Percentiles rank a stretch among this genome's conserved stretches.
phyloP scores from a whole-genome alignment of 2,329 filamentous ascomycete species.

The Aplosporella prunicola region DNA sequence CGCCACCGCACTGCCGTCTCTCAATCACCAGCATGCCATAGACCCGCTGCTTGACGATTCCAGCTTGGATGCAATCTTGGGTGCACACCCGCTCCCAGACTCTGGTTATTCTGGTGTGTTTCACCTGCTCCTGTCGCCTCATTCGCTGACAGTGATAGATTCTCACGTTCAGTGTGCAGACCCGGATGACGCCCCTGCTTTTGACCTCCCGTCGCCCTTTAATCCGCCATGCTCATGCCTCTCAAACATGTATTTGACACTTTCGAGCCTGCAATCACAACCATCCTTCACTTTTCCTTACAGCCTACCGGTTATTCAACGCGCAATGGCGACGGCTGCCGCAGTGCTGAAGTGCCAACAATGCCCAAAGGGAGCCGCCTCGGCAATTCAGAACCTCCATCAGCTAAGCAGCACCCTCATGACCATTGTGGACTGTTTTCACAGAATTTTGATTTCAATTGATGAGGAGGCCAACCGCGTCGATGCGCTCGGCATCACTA shows the following conservation, averaged over 20 bases:
- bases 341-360: conserved; percentile 31
- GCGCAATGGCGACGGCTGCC: conserved; percentile 32
- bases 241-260: conserved; percentile 36
- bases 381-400: conserved; percentile 37
- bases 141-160: too few relatives aligned
- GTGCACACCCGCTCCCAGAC: background rate
- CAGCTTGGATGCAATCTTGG: too few relatives aligned
- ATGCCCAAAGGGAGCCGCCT: conserved; percentile 34
- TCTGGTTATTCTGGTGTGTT: background rate
- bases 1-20: background rate
- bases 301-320: conserved; percentile 31
- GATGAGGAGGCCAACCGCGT: conserved; percentile 30
- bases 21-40: background rate
- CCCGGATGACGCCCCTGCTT: too few relatives aligned
- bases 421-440: conserved; percentile 33
- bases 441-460: conserved; percentile 31
- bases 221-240: conserved; percentile 33
- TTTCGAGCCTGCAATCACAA: conserved; percentile 25
- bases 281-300: conserved; percentile 29
- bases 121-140: too few relatives aligned
- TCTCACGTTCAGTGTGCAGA: background rate
- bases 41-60: too few relatives aligned
- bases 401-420: conserved; percentile 34
- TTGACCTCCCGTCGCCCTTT: background rate
- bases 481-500: conserved; percentile 24